Evolutionary conservation across 2,329 filamentous ascomycete species (phyloP).

Genomic region (Pseudogymnoascus sp.): DNA sequence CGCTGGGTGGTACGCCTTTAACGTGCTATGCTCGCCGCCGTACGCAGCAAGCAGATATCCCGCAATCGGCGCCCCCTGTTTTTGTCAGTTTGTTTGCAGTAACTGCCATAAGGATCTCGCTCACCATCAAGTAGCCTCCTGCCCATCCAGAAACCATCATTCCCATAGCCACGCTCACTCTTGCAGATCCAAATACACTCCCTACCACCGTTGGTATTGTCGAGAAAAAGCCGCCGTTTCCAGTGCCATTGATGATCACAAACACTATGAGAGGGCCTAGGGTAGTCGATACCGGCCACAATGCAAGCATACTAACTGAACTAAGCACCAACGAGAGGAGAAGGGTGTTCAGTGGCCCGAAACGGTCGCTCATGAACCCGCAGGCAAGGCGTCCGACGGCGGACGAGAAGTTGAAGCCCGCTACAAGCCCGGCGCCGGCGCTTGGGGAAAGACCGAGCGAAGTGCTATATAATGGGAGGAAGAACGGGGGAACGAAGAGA

Average conservation of each 20-base stretch:
- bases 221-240: conserved; percentile 57
- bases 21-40: conserved; percentile 41
- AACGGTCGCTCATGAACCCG: conserved; percentile 45
- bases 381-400: conserved; percentile 49
- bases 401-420: conserved; percentile 54
- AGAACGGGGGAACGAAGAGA: conserved; percentile 54
- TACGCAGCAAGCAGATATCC: conserved; percentile 51
- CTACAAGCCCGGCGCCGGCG: conserved; percentile 49
- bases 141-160: conserved; percentile 57
- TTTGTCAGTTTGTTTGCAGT: not conserved
- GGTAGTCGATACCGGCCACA: conserved; percentile 53
- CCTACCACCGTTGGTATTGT: conserved; percentile 57
- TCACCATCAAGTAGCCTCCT: conserved; percentile 52
- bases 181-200: conserved; percentile 49
- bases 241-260: conserved; percentile 50
- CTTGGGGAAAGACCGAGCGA: conserved; percentile 47
- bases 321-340: conserved; percentile 44
- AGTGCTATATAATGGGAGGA: conserved; percentile 48
- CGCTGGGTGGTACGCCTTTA: conserved; percentile 50
- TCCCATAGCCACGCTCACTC: conserved; percentile 50
- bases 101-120: conserved; percentile 17
- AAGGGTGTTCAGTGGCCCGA: conserved; percentile 51
- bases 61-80: conserved; percentile 49
- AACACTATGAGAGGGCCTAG: conserved; percentile 49
- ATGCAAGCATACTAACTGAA: conserved; percentile 49